A percentile compares a stretch with the other conserved stretches of the same genome.
These are phyloP conservation scores for Tulasnella sp. DNA, from an alignment of 768 basidiomycete genomes.

Conservation along the genomic window DNA sequence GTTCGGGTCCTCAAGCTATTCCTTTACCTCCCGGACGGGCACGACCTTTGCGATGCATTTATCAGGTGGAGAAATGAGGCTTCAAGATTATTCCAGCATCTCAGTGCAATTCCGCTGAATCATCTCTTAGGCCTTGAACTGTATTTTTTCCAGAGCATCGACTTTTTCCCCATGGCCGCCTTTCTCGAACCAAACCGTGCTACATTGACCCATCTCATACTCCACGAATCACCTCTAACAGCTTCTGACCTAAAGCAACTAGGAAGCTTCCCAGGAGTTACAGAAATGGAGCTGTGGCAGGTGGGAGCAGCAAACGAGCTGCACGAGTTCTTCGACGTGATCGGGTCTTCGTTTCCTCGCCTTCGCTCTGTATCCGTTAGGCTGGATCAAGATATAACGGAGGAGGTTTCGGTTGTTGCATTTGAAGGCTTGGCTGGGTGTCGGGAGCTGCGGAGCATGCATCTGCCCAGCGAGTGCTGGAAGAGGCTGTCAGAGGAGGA, in stretches of 20 bases:
- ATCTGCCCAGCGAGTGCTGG: background rate
- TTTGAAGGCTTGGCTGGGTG: background rate
- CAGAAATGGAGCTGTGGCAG: background rate
- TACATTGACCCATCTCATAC: background rate
- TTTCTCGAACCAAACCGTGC: background rate
- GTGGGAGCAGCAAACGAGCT: background rate
- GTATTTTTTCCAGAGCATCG: no score
- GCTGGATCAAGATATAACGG: background rate
- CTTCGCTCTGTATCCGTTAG: background rate
- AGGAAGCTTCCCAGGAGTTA: background rate
- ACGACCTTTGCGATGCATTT: no score
- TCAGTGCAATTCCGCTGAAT: background rate
- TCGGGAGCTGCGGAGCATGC: background rate
- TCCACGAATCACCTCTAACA: background rate
- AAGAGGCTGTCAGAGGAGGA: background rate
- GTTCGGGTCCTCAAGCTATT: no score
- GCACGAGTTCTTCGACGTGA: background rate
- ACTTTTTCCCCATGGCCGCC: background rate
- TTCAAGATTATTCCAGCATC: background rate
- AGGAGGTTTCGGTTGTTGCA: no score
- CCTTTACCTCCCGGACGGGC: no score
- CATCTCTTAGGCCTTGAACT: background rate
- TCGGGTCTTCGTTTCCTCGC: background rate
- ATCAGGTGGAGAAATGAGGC: no score
- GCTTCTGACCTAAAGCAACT: background rate